phyloP scores from a whole-genome alignment of 495 filamentous ascomycete genomes.

The Trichoderma orchidacearum region DNA sequence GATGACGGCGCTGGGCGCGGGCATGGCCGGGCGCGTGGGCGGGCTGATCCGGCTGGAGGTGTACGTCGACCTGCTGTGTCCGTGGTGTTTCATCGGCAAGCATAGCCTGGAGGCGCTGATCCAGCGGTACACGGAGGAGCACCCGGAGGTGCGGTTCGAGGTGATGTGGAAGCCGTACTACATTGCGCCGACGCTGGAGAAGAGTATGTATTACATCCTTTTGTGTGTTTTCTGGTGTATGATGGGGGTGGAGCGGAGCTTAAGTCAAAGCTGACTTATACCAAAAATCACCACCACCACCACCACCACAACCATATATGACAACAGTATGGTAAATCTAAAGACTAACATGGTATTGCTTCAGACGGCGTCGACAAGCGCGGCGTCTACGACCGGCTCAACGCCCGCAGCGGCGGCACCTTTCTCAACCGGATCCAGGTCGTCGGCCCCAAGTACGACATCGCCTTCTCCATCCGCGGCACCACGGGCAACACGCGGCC shows the following conservation, averaged over 20 bases:
- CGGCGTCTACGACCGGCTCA: constrained; percentile 6
- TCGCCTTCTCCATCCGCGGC: constrained; percentile 58
- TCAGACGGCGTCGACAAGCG: constrained; percentile 5
- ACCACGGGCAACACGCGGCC: constrained; percentile 61
- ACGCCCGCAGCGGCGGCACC: constrained; percentile 1
- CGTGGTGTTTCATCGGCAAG: constrained; percentile 76
- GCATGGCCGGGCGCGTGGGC: not conserved
- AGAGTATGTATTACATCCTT: constrained; percentile 7
- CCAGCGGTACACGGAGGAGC: constrained; percentile 33
- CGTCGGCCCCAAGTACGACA: constrained; percentile 26
- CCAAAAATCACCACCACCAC: no score
- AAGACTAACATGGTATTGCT: not conserved
- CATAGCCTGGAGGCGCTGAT: constrained; percentile 59
- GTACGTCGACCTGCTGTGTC: constrained; percentile 67
- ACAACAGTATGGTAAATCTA: no score
- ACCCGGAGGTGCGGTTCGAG: constrained; percentile 49
- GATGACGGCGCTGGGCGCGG: not conserved
- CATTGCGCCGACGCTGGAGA: constrained; percentile 46
- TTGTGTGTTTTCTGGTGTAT: no score
- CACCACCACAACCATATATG: no score
- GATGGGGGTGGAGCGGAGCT: no score
- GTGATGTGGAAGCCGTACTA: constrained; percentile 66
- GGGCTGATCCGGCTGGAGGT: constrained; percentile 52
- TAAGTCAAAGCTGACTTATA: no score
- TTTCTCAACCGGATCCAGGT: constrained; percentile 8